phyloP scores from a whole-genome alignment of 23 red algal species.

The Agarophyton chilense region DNA sequence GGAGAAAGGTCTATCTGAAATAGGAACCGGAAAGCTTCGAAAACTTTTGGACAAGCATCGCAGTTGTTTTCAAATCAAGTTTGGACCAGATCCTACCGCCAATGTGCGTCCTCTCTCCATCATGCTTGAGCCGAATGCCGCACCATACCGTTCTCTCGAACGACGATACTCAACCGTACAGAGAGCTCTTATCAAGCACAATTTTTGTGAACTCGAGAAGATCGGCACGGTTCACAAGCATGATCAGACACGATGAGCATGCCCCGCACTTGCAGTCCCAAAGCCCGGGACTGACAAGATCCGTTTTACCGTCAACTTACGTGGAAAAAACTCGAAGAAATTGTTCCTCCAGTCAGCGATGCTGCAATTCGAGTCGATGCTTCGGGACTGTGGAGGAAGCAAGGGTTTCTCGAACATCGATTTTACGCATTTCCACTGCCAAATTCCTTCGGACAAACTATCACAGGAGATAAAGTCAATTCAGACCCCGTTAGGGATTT shows the following conservation, averaged over 20 bases:
- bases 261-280: too few relatives aligned
- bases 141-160: background rate
- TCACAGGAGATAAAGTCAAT: slow-evolving; percentile 24
- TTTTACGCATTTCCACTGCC: slow-evolving; percentile 35
- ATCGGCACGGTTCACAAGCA: too few relatives aligned
- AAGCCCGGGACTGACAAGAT: slow-evolving; percentile 33
- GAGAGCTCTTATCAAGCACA: background rate
- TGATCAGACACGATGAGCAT: too few relatives aligned
- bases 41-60: background rate
- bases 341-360: slow-evolving; percentile 10
- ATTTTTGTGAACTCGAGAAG: background rate
- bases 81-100: too few relatives aligned
- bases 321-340: background rate
- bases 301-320: slow-evolving; percentile 50
- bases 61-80: slow-evolving; percentile 12
- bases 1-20: background rate
- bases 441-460: slow-evolving; percentile 16
- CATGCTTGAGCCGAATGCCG: background rate
- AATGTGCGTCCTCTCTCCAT: slow-evolving; percentile 1
- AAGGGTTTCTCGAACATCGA: slow-evolving; percentile 30
- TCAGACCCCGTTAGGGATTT: too few relatives aligned
- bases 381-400: background rate
- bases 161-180: too few relatives aligned
- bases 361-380: slow-evolving; percentile 25
- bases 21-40: background rate